phyloP scores from a whole-genome alignment of 2,329 filamentous ascomycete genomes.

The Blumeria graminis region DNA sequence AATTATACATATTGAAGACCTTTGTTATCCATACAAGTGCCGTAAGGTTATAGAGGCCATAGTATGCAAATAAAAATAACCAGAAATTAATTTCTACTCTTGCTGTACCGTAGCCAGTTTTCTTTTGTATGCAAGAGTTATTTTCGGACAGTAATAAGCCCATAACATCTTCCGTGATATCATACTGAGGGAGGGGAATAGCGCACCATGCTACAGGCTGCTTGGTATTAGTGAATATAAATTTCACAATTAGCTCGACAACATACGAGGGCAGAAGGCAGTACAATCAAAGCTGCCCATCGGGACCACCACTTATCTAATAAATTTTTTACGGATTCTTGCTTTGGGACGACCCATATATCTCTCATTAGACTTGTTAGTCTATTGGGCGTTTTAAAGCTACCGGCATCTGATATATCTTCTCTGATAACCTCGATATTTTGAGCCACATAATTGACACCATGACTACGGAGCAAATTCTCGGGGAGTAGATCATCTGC shows the following conservation, averaged over 20 bases:
- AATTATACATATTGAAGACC: slow-evolving; percentile 44
- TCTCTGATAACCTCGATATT: background rate
- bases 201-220: slow-evolving; percentile 41
- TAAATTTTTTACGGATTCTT: slow-evolving; percentile 30
- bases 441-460: slow-evolving; percentile 20
- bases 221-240: background rate
- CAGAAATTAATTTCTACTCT: slow-evolving; percentile 43
- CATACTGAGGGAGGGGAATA: slow-evolving; percentile 39
- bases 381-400: slow-evolving; percentile 11
- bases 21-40: slow-evolving; percentile 49
- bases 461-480: slow-evolving; percentile 20
- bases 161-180: slow-evolving; percentile 21
- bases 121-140: slow-evolving; percentile 16
- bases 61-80: slow-evolving; percentile 48
- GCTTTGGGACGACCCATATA: slow-evolving; percentile 36
- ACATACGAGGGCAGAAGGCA: slow-evolving; percentile 35
- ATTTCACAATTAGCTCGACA: background rate
- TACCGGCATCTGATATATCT: slow-evolving; percentile 2
- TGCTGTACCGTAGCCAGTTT: slow-evolving; percentile 37
- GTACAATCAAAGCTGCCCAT: slow-evolving; percentile 32
- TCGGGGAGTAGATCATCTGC: slow-evolving; percentile 4
- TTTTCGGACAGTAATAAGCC: background rate
- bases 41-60: slow-evolving; percentile 42
- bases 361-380: slow-evolving; percentile 19
- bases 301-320: slow-evolving; percentile 39